Conservation (phyloP, 1,139 yeast species). For the Zhuliangozyma blackwelliae region DNA sequence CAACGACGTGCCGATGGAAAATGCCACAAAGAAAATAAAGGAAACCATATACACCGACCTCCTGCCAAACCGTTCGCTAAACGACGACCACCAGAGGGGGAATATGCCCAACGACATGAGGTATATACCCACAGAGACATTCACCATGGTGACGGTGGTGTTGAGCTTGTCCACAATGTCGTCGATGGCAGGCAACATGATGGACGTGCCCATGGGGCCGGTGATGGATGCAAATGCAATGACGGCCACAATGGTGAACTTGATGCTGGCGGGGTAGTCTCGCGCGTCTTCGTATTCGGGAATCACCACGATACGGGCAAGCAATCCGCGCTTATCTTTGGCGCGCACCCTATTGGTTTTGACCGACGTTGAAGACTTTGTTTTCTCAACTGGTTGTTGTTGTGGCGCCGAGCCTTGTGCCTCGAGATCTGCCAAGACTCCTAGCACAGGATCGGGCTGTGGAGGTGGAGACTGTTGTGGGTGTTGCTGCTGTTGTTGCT, state of each 20-base stretch:
- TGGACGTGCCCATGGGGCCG: conserved; percentile 93
- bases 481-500: background rate
- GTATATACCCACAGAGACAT: conserved; percentile 77
- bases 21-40: conserved; percentile 58
- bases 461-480: conserved; percentile 1
- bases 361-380: conserved; percentile 7
- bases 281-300: conserved; percentile 77
- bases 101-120: conserved; percentile 69
- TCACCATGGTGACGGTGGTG: conserved; percentile 58
- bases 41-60: conserved; percentile 69
- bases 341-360: conserved; percentile 34
- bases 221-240: conserved; percentile 73
- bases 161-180: conserved; percentile 52
- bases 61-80: conserved; percentile 73
- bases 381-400: conserved; percentile 1
- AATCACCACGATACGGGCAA: conserved; percentile 49
- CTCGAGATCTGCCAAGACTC: conserved; percentile 8
- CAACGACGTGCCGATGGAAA: conserved; percentile 69
- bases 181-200: conserved; percentile 73
- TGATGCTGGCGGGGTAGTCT: conserved; percentile 48
- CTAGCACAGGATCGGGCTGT: conserved; percentile 7
- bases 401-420: conserved; percentile 5
- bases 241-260: conserved; percentile 54
- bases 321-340: conserved; percentile 49
- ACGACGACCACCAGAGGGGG: conserved; percentile 87